Evolutionary conservation across 1,284 basidiomycete genomes (phyloP), one percentile per base, ranked within the genome.

Genomic region (Golubevia sp.): DNA sequence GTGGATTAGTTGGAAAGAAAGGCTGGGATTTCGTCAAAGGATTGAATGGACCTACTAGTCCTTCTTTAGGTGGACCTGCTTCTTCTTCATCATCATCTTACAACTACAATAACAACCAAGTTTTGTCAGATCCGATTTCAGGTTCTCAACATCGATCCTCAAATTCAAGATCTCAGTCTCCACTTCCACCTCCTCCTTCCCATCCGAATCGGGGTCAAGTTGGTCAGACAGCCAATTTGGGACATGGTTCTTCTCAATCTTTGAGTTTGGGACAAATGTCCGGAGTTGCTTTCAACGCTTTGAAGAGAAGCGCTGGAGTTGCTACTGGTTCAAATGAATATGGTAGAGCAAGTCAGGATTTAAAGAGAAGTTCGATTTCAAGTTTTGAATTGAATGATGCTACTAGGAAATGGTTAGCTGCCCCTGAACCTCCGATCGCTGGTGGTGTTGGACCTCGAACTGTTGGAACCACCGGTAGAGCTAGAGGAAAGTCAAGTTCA

Each of bases 11-110:
- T 53, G 72, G 74, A 18, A 62, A 64, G n/a, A 64, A 55, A 49
- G 74, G 74, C 0, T 76, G 71, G 74, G 74, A 72, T 51, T 70
- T 76, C 55, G 60, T 76, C 52, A 72, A 68, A 26, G 44, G 49
- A 18, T 63, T 50, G 62, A 63, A 61, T 26, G 23, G 27, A 15
- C 52, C 27, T 20, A 15, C 21, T 13, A 7, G 49, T 27, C 20
- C 18, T 13, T 1, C 55, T 34, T 5, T 34, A 11, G 30, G 30
- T 34, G n/a, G n/a, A n/a, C n/a, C n/a, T n/a, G n/a, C n/a, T n/a
- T n/a, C n/a, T n/a, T n/a, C n/a, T n/a, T 34, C 30, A 34, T 34
- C 30, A 34, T 34, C 30, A 5, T 34, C 30, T 11, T 5, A 34
- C 30, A 34, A 34, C 30, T 5, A 11, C 30, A 34, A 34, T 11